Percentiles rank a stretch among this genome's conserved stretches.
These are phyloP conservation scores for Cladosporium phlei DNA, from an alignment of 2,329 filamentous ascomycete genomes.

Conservation along the genomic window DNA sequence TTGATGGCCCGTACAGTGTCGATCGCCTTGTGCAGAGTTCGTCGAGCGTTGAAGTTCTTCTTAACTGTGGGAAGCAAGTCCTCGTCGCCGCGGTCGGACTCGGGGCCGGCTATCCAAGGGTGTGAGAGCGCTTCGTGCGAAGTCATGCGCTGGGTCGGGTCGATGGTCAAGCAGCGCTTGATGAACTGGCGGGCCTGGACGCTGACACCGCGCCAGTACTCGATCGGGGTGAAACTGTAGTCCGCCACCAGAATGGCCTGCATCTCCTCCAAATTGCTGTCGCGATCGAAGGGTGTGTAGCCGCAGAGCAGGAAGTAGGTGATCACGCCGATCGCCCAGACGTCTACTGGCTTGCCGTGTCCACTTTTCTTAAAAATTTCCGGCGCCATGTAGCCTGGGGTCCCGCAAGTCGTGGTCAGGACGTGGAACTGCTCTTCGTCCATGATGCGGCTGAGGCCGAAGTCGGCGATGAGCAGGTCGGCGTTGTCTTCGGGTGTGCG, in stretches of 20 bases:
- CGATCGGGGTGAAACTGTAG: slow-evolving; percentile 88
- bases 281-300: slow-evolving; percentile 96
- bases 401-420: slow-evolving; percentile 93
- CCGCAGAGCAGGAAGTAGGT: slow-evolving; percentile 98
- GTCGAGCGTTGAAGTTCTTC: slow-evolving; percentile 65
- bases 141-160: slow-evolving; percentile 81
- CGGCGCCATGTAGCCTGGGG: slow-evolving; percentile 97
- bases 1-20: slow-evolving; percentile 66
- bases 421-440: slow-evolving; percentile 98
- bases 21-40: slow-evolving; percentile 63
- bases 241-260: slow-evolving; percentile 95
- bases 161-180: slow-evolving; percentile 82
- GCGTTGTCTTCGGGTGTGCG: slow-evolving; percentile 96
- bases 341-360: slow-evolving; percentile 94
- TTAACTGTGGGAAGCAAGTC: slow-evolving; percentile 62
- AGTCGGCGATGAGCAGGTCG: slow-evolving; percentile 93
- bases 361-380: slow-evolving; percentile 99
- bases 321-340: slow-evolving; percentile 98
- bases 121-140: slow-evolving; percentile 70
- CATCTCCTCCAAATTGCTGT: slow-evolving; percentile 98
- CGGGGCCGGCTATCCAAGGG: slow-evolving; percentile 58
- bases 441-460: slow-evolving; percentile 94
- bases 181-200: slow-evolving; percentile 84
- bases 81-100: slow-evolving; percentile 43
- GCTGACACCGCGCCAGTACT: slow-evolving; percentile 96